phyloP scores from a whole-genome alignment of 2,329 filamentous ascomycete genomes.

The Monilinia polystroma region DNA sequence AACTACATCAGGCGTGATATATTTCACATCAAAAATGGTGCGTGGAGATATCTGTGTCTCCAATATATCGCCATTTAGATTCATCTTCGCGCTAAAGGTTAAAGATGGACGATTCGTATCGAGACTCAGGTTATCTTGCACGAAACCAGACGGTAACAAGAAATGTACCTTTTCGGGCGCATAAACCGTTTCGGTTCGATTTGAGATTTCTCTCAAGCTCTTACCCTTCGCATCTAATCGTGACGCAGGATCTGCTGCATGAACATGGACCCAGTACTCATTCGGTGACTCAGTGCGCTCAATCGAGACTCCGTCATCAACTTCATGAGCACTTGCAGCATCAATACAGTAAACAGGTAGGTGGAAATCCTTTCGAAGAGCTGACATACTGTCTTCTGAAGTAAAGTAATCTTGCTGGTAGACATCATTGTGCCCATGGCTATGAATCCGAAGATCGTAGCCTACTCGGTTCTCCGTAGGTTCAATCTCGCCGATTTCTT shows the following conservation, averaged over 20 bases:
- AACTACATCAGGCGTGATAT: constrained; percentile 55
- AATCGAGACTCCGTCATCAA: constrained; percentile 77
- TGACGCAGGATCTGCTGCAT: constrained; percentile 76
- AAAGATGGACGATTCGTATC: constrained; percentile 52
- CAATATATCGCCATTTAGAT: constrained; percentile 52
- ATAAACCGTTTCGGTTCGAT: constrained; percentile 60
- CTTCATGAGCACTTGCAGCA: constrained; percentile 61
- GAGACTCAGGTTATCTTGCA: constrained; percentile 56
- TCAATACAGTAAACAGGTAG: constrained; percentile 73
- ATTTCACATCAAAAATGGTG: constrained; percentile 54
- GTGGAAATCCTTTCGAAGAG: constrained; percentile 58
- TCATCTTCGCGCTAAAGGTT: constrained; percentile 61
- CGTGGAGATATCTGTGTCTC: constrained; percentile 56
- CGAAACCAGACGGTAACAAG: constrained; percentile 56
- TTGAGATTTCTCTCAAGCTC: constrained; percentile 60
- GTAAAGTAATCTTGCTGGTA: constrained; percentile 6
- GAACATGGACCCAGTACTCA: constrained; percentile 73
- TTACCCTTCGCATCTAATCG: constrained; percentile 59
- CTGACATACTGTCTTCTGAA: constrained; percentile 48
- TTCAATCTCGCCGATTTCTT: constrained; percentile 70
- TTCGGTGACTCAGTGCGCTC: constrained; percentile 53
- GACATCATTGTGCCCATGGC: not conserved
- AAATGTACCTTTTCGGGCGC: constrained; percentile 56
- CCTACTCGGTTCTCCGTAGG: constrained; percentile 69
- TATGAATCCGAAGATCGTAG: constrained; percentile 54